A percentile compares a stretch with the other conserved stretches of the same genome.
Evolutionary conservation across 768 basidiomycete genomes (phyloP).

Genomic region (Pleurotus citrinopileatus): DNA sequence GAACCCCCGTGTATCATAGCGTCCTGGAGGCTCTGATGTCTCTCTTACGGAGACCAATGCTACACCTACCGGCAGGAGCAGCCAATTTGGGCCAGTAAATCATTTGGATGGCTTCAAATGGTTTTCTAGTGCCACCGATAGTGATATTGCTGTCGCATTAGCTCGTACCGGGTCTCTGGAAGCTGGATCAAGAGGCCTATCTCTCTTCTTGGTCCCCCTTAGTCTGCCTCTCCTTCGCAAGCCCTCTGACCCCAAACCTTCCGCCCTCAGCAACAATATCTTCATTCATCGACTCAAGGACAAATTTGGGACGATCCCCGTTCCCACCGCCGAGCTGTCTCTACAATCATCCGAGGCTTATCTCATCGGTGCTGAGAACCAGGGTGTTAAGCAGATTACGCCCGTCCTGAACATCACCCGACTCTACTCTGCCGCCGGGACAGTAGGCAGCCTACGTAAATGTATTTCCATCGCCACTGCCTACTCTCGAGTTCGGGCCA

Average conservation of each 20-base stretch:
- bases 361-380: constrained; percentile 53
- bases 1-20: constrained; percentile 38
- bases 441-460: constrained; percentile 56
- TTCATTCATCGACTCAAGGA: constrained; percentile 72
- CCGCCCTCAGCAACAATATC: constrained; percentile 61
- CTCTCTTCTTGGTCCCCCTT: constrained; percentile 73
- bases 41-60: constrained; percentile 72
- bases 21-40: constrained; percentile 74
- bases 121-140: constrained; percentile 84
- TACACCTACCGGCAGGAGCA: constrained; percentile 26
- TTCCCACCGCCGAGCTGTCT: constrained; percentile 76
- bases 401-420: constrained; percentile 80
- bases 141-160: constrained; percentile 66
- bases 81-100: constrained; percentile 49
- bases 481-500: constrained; percentile 57
- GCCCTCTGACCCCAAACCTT: constrained; percentile 36
- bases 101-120: constrained; percentile 72
- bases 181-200: constrained; percentile 63
- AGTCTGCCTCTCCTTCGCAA: constrained; percentile 48
- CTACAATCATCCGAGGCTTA: constrained; percentile 59
- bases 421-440: constrained; percentile 57
- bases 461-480: constrained; percentile 64
- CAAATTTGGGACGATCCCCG: constrained; percentile 70
- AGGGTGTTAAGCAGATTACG: constrained; percentile 65
- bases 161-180: constrained; percentile 62